Evolutionary conservation across 1,284 basidiomycete genomes (phyloP).

Genomic region (Pseudozyma hubeiensis): DNA sequence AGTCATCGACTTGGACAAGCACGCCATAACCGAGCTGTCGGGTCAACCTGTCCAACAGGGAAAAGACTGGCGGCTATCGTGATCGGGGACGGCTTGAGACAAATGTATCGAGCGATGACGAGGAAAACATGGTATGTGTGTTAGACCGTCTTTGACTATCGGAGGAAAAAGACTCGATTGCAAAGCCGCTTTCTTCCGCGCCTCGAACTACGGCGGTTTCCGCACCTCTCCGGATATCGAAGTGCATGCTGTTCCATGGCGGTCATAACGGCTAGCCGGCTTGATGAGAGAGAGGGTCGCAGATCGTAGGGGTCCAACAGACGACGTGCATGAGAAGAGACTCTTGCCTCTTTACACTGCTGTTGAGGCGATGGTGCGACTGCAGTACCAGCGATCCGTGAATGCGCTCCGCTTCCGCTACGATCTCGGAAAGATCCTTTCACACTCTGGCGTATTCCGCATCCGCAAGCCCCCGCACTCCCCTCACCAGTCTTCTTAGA

Average conservation of each 20-base stretch:
- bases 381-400: constrained; percentile 11
- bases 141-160: constrained; percentile 5
- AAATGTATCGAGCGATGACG: neutral
- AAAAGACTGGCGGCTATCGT: constrained; percentile 4
- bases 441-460: neutral
- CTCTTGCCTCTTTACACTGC: too few relatives aligned
- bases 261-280: neutral
- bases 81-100: neutral
- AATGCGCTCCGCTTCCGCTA: constrained; percentile 16
- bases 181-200: constrained; percentile 36
- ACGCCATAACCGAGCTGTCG: constrained; percentile 22
- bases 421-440: constrained; percentile 32
- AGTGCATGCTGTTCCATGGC: neutral
- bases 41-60: constrained; percentile 21
- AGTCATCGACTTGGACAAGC: constrained; percentile 11
- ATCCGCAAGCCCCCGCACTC: constrained; percentile 6
- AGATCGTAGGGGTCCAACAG: neutral
- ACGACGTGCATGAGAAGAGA: neutral
- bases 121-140: neutral
- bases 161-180: neutral
- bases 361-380: neutral
- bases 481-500: neutral
- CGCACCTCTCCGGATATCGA: constrained; percentile 15
- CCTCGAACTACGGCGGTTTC: neutral
- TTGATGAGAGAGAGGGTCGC: neutral